Evolutionary conservation across 140 eudicot genomes (phyloP).

Genomic region (Senecio squalidus): DNA sequence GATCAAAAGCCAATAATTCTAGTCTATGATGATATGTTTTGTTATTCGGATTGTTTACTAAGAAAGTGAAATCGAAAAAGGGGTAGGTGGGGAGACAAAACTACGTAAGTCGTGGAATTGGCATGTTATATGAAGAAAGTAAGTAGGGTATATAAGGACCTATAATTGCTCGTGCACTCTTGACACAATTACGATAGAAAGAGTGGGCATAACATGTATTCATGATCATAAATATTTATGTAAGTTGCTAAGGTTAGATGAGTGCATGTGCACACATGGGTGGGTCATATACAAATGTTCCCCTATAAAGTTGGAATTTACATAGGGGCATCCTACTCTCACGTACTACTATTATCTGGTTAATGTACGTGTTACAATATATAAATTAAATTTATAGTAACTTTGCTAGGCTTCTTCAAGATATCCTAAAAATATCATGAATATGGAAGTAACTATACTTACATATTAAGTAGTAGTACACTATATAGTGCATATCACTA

Average conservation of each 20-base stretch:
- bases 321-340: constrained; percentile 8
- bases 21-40: too few species aligned
- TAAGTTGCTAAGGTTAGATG: constrained; percentile 23
- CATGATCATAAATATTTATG: constrained; percentile 27
- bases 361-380: too few species aligned
- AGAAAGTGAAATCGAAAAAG: background rate
- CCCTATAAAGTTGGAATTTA: constrained; percentile 10
- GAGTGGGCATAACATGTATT: constrained; percentile 23
- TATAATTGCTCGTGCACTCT: constrained; percentile 28
- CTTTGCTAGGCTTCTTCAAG: too few species aligned
- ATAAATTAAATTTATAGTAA: too few species aligned
- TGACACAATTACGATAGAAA: constrained; percentile 16
- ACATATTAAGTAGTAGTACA: too few species aligned
- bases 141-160: constrained; percentile 21
- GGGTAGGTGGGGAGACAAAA: constrained; percentile 14
- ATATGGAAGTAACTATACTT: too few species aligned
- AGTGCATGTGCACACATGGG: constrained; percentile 42
- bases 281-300: constrained; percentile 20
- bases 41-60: too few species aligned
- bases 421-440: too few species aligned
- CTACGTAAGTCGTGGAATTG: constrained; percentile 27
- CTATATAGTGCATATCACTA: too few species aligned
- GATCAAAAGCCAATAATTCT: too few species aligned
- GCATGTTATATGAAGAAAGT: constrained; percentile 26
- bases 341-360: background rate